Conservation (phyloP, 78 protist genomes). For the Pigoraptor vietnamica region DNA sequence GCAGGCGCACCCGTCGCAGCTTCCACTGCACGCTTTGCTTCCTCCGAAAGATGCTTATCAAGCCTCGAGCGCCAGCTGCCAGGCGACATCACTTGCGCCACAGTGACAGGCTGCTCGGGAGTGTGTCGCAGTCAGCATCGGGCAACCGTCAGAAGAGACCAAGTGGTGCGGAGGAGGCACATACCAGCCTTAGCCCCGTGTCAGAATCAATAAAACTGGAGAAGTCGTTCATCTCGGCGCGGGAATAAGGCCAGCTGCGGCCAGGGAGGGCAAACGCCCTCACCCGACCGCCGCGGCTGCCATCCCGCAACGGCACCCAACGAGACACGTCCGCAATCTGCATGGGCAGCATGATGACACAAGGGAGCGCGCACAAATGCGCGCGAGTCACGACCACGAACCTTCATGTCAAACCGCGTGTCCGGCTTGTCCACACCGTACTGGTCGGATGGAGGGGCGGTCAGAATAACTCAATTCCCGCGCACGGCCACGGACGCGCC, state of each 20-base stretch:
- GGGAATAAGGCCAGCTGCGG: too few species aligned
- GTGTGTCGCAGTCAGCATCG: too few species aligned
- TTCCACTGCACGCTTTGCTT: not conserved
- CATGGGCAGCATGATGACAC: too few species aligned
- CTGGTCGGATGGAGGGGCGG: not conserved
- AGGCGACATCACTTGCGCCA: not conserved
- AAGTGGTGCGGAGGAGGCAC: not conserved
- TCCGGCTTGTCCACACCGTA: constrained; percentile 63
- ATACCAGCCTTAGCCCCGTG: not conserved
- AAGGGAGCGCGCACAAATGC: too few species aligned
- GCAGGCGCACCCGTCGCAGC: not conserved
- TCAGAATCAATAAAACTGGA: too few species aligned
- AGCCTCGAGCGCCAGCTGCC: not conserved
- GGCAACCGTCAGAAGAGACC: not conserved
- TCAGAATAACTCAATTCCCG: not conserved
- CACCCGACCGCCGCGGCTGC: too few species aligned
- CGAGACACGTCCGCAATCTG: too few species aligned
- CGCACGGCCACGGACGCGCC: too few species aligned
- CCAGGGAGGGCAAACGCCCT: too few species aligned
- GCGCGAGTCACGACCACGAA: not conserved
- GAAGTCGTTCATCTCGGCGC: too few species aligned
- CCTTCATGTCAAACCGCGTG: constrained; percentile 44
- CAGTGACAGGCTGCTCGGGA: not conserved
- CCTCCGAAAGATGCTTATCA: not conserved
- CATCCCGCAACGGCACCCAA: too few species aligned